Evolutionary conservation across 2,329 filamentous ascomycete species (phyloP).

Genomic region (Neofusicoccum kwambonambiense): DNA sequence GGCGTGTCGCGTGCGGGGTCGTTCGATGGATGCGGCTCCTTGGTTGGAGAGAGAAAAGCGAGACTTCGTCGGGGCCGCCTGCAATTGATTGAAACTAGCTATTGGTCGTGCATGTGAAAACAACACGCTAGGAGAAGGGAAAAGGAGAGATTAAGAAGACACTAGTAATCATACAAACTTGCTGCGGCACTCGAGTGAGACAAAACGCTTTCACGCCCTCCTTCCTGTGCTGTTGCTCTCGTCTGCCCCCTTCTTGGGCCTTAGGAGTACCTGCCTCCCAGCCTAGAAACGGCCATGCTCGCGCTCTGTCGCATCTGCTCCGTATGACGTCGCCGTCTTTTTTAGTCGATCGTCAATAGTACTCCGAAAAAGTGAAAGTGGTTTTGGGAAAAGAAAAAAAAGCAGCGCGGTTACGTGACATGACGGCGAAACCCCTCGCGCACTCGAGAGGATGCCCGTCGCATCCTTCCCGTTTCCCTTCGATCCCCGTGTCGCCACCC

Average conservation of each 20-base stretch:
- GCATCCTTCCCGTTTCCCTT: neutral
- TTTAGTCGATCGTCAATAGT: neutral
- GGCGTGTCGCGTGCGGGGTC: too few relatives aligned
- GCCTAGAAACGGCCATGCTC: neutral
- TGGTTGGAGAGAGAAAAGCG: neutral
- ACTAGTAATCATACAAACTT: conserved; percentile 12
- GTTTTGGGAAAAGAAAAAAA: conserved; percentile 1
- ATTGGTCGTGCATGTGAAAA: neutral
- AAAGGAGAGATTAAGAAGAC: conserved; percentile 1
- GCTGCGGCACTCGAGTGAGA: neutral
- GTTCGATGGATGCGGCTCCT: neutral
- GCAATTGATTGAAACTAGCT: neutral
- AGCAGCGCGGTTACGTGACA: conserved; percentile 3
- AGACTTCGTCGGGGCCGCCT: neutral
- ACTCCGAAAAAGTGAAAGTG: neutral
- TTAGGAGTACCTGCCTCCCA: neutral
- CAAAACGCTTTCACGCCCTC: neutral
- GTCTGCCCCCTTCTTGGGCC: too few relatives aligned
- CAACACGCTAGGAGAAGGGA: neutral
- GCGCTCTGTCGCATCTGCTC: neutral
- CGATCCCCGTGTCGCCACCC: neutral
- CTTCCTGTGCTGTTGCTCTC: neutral
- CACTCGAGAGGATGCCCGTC: neutral
- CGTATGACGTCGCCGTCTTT: neutral
- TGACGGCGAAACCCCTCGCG: neutral